These are phyloP conservation scores for Boletus sp. DNA, from an alignment of 768 basidiomycete species.

Conservation along the genomic window DNA sequence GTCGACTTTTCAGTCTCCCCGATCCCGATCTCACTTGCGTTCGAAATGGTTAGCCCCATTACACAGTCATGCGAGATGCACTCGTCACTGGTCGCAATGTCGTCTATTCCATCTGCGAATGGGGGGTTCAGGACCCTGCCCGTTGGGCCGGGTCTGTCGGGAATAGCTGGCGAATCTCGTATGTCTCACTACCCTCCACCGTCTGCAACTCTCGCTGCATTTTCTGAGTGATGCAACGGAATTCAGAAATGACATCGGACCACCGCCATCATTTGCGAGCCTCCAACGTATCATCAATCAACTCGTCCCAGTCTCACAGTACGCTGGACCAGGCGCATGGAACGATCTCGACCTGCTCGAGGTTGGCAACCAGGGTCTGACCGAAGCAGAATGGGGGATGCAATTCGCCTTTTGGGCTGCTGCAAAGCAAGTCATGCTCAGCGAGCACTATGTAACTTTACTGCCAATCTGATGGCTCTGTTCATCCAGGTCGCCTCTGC, in stretches of 20 bases:
- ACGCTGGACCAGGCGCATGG: slow-evolving; percentile 45
- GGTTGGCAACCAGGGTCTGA: slow-evolving; percentile 48
- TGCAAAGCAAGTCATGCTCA: slow-evolving; percentile 2
- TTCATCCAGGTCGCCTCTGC: slow-evolving; percentile 9
- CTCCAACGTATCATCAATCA: slow-evolving; percentile 16
- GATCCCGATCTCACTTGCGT: neutral
- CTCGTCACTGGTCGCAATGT: slow-evolving; percentile 22
- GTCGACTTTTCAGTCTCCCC: neutral
- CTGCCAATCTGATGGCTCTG: neutral
- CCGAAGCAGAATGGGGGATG: slow-evolving; percentile 16
- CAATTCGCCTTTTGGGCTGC: slow-evolving; percentile 16
- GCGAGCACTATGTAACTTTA: neutral
- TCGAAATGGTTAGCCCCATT: neutral
- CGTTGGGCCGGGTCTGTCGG: slow-evolving; percentile 44
- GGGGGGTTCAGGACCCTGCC: slow-evolving; percentile 54
- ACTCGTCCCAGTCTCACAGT: slow-evolving; percentile 46
- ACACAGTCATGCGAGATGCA: slow-evolving; percentile 9
- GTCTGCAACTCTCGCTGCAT: neutral
- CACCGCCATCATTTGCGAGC: slow-evolving; percentile 10
- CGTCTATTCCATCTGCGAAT: slow-evolving; percentile 51
- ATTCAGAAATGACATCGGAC: slow-evolving; percentile 11
- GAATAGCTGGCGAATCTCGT: slow-evolving; percentile 54
- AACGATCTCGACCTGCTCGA: slow-evolving; percentile 56
- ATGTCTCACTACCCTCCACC: slow-evolving; percentile 3
- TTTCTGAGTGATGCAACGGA: neutral